A percentile compares a stretch with the other conserved stretches of the same genome.
Conservation (phyloP, 441 rosid species). For the Bocquillonia castaneifolia region DNA sequence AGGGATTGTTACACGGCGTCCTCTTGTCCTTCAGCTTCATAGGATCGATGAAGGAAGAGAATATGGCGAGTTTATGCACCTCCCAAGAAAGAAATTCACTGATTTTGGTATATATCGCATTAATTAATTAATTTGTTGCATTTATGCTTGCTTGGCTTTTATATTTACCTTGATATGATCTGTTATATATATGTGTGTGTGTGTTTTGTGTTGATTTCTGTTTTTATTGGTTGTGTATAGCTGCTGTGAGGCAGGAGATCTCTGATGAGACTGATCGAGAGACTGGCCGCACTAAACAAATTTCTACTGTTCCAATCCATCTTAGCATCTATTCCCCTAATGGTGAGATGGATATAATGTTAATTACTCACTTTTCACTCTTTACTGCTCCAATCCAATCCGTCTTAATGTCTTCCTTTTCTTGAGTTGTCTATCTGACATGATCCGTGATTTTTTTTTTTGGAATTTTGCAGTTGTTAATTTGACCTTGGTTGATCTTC, state of each 20-base stretch:
- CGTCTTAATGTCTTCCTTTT: neutral
- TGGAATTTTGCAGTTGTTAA: conserved; percentile 85
- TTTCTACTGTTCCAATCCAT: conserved; percentile 87
- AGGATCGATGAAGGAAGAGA: conserved; percentile 84
- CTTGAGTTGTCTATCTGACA: conserved; percentile 6
- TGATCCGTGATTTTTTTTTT: conserved; percentile 8
- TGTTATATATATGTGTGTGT: conserved; percentile 7
- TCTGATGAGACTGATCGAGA: conserved; percentile 93
- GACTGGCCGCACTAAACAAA: conserved; percentile 77
- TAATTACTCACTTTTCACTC: neutral
- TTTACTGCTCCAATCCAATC: too few relatives aligned
- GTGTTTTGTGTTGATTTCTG: conserved; percentile 5
- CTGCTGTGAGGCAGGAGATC: conserved; percentile 86
- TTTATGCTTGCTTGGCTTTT: conserved; percentile 2
- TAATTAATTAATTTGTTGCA: neutral
- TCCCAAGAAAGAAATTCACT: conserved; percentile 67
- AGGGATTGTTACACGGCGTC: conserved; percentile 97
- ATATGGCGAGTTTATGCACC: conserved; percentile 92
- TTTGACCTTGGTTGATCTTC: conserved; percentile 90
- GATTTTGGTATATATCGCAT: conserved; percentile 56
- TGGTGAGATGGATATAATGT: conserved; percentile 50
- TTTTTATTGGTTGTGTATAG: conserved; percentile 35
- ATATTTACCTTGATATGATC: neutral
- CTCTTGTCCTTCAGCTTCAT: conserved; percentile 94
- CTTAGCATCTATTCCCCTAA: conserved; percentile 85